Evolutionary conservation across 257 asterid species (phyloP).

Genomic region (Verbascum thapsus): DNA sequence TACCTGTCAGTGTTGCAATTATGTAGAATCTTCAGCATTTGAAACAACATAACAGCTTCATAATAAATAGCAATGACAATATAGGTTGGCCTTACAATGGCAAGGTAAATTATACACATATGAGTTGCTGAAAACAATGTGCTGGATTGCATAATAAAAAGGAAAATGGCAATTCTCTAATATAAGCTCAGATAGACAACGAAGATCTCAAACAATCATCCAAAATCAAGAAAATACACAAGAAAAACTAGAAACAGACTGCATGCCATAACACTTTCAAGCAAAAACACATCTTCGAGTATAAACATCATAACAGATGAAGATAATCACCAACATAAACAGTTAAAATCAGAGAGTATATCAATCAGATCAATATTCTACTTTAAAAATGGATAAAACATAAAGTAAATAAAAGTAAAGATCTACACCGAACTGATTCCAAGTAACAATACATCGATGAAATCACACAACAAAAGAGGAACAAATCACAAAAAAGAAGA

Average conservation of each 20-base stretch:
- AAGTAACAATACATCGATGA: not conserved
- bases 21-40: slow-evolving; percentile 8
- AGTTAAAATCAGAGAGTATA: not conserved
- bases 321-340: not conserved
- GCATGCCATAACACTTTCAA: not conserved
- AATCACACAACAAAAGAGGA: not conserved
- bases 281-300: not conserved
- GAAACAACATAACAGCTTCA: not conserved
- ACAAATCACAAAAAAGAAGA: not conserved
- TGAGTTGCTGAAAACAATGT: not conserved
- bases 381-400: not conserved
- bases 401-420: not conserved
- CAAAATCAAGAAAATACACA: not conserved
- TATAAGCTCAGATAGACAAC: not conserved
- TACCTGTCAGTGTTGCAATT: slow-evolving; percentile 32
- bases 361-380: not conserved
- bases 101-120: not conserved
- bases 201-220: not conserved
- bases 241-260: not conserved
- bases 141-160: not conserved
- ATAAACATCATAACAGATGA: not conserved
- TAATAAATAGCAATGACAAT: not conserved
- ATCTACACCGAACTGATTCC: slow-evolving; percentile 19
- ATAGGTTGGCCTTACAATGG: not conserved
- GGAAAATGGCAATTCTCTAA: too few relatives aligned